These are phyloP conservation scores for Deakozyma indianensis DNA, from an alignment of 805 yeast genomes.

Conservation along the genomic window DNA sequence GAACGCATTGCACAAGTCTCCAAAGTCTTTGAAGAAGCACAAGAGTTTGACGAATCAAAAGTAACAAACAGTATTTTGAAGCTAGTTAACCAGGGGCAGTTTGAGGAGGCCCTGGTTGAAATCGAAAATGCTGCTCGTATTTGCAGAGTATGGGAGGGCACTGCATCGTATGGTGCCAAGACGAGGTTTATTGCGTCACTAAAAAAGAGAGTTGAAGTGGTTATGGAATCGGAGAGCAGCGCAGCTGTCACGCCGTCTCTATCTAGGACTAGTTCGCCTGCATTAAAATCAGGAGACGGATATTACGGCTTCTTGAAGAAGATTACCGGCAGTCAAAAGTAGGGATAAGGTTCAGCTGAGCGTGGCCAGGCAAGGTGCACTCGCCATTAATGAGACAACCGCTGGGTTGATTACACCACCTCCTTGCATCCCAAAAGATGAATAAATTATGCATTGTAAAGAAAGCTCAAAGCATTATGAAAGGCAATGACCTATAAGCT, in stretches of 20 bases:
- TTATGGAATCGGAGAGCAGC: slow-evolving; percentile 2
- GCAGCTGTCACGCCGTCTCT: neutral
- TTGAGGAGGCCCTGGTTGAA: slow-evolving; percentile 8
- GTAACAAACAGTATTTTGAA: slow-evolving; percentile 16
- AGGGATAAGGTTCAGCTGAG: slow-evolving; percentile 5
- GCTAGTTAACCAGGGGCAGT: slow-evolving; percentile 7
- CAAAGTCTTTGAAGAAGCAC: slow-evolving; percentile 13
- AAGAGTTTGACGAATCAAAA: slow-evolving; percentile 13
- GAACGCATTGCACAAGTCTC: slow-evolving; percentile 15
- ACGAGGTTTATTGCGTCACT: slow-evolving; percentile 12
- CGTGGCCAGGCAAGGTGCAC: no score
- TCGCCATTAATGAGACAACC: no score
- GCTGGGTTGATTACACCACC: no score
- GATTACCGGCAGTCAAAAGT: neutral
- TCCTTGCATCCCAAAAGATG: no score
- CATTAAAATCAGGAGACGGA: neutral
- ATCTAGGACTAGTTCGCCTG: neutral
- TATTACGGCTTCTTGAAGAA: neutral
- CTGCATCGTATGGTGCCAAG: slow-evolving; percentile 7
- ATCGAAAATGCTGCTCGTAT: slow-evolving; percentile 8
- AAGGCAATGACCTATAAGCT: no score
- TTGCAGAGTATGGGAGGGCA: slow-evolving; percentile 16
- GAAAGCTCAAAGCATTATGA: no score
- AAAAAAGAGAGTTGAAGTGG: slow-evolving; percentile 10
- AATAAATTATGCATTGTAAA: no score